Evolutionary conservation across 257 asterid species (phyloP), one percentile per base, ranked within the genome.

Genomic region (Voacanga thouarsii): DNA sequence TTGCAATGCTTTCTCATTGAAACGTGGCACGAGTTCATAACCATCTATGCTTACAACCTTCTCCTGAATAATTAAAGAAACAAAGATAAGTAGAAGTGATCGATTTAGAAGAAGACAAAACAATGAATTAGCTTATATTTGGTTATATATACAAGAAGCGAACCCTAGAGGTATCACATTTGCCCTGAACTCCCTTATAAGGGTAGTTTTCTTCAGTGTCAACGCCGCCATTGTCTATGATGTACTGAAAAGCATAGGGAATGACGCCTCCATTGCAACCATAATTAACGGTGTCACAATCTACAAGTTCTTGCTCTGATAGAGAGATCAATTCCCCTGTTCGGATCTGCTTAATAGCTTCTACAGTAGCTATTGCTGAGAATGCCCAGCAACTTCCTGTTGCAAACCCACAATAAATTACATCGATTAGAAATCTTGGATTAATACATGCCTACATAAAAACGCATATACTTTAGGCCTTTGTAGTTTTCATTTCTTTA

Each of bases 351-450:
- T 85, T 85, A 75, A 85, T 75, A 43, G 83, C 87, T 74, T 85
- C 89, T 3, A 79, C 80, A 1, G 85, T 39, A 45, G 85, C 82
- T 50, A 85, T 66, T 1, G 89, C 69, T 73, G 89, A 85, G 68
- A 85, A 85, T 0, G 89, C 89, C 89, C 89, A 85, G 80, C 89
- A 85, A 80, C 89, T 85, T 75, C 89, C 89, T 85, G n/a, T 39
- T n/a, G 4, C 6, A 59, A 41, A 24, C 28, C 51, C 50, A 56
- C 10, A 15, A 26, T 33, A 33, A 72, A 15, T 24, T 12, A 56
- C 49, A 23, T 75, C 41, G 23, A n/a, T n/a, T n/a, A n/a, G n/a
- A n/a, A n/a, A n/a, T 60, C 4, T 60, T 5, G 61, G 60, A 53
- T 3, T 53, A 15, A 53, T 53, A 53, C 6, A n/a, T n/a, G n/a